Conservation (phyloP, 2,329 filamentous ascomycete species). For the Colletotrichum cereale region DNA sequence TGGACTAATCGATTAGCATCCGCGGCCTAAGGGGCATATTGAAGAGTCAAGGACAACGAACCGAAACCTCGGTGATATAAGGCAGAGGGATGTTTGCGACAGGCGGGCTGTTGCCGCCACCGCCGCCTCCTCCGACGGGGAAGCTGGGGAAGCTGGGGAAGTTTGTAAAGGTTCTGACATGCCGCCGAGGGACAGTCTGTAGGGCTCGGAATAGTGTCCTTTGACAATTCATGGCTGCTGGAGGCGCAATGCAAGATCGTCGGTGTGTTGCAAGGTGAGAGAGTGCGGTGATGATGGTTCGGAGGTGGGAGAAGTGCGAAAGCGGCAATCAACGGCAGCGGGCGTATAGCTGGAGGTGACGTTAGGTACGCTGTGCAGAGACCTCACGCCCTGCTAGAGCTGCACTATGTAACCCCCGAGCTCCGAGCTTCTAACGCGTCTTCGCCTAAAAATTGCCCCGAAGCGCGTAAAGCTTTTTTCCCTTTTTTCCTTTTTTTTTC, state of each 20-base stretch:
- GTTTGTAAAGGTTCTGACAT: conserved; percentile 58
- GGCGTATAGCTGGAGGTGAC: conserved; percentile 21
- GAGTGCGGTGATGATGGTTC: conserved; percentile 1
- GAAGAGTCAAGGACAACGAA: conserved; percentile 47
- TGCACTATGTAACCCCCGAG: conserved; percentile 1
- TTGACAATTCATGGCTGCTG: conserved; percentile 52
- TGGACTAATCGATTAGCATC: conserved; percentile 66
- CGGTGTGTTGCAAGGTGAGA: neutral
- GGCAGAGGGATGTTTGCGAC: conserved; percentile 65
- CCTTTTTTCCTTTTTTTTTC: conserved; percentile 4
- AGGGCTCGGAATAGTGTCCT: conserved; percentile 51
- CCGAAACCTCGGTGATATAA: conserved; percentile 69
- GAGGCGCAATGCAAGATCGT: neutral
- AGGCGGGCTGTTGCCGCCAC: conserved; percentile 38
- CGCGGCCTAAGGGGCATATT: neutral
- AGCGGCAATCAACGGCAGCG: conserved; percentile 23
- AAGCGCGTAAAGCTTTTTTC: conserved; percentile 34
- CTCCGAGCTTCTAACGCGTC: conserved; percentile 30
- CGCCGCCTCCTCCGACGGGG: conserved; percentile 40
- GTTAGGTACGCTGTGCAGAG: conserved; percentile 6
- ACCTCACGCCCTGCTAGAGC: conserved; percentile 3
- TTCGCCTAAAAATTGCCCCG: conserved; percentile 39
- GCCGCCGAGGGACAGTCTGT: conserved; percentile 50
- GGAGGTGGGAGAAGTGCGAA: conserved; percentile 5
- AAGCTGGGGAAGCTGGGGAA: conserved; percentile 52